Base-by-base conservation (phyloP, 1,284 basidiomycete genomes). In the Ustilago xerochloae region DNA sequence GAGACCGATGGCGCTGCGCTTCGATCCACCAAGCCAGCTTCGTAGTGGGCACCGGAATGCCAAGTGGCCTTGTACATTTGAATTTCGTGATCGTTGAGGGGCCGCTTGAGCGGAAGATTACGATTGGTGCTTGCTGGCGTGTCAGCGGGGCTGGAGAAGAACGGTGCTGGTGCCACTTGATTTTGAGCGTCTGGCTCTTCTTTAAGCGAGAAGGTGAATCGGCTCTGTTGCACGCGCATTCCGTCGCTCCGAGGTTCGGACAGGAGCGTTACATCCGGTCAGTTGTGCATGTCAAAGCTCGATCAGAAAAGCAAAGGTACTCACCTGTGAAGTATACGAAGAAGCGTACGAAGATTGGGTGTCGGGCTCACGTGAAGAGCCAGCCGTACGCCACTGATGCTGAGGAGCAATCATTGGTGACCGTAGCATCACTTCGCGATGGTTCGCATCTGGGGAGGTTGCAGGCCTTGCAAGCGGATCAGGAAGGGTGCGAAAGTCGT, bases 331-430 rank as follows among this genome's bases (percentile, higher is more conserved):
- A 18, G 13, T 24, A 16, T 30, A 15, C 15, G n/a, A 0, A 7
- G 39, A 20, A 15, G 26, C 16, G 22, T 45, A 33, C 1, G 55
- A n/a, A 26, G 41, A 6, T 15, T 24, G 41, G 12, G 46, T 16
- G 3, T 51, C 39, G 15, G 39, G 13, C 8, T 15, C 20, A 12
- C 55, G 38, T 4, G 58, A 52, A 22, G 55, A 9, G 10, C 49
- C 41, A 6, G 18, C 12, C 22, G 43, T 26, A 29, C 39, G 51
- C 60, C 65, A 59, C 6, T 59, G 51, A 16, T n/a, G 43, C 47
- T 16, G 55, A 22, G 16, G 38, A 1, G 43, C 38, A 8, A 24
- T 33, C 16, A 47, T 51, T 6, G 57, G 63, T 6, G 63, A 57
- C 29, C 29, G 60, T 16, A 49, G 24, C 2, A 33, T 22, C 15